A percentile compares a stretch with the other conserved stretches of the same genome.
These are phyloP conservation scores for Taphrina flavorubra DNA, from an alignment of 1,139 yeast species.

Conservation along the genomic window DNA sequence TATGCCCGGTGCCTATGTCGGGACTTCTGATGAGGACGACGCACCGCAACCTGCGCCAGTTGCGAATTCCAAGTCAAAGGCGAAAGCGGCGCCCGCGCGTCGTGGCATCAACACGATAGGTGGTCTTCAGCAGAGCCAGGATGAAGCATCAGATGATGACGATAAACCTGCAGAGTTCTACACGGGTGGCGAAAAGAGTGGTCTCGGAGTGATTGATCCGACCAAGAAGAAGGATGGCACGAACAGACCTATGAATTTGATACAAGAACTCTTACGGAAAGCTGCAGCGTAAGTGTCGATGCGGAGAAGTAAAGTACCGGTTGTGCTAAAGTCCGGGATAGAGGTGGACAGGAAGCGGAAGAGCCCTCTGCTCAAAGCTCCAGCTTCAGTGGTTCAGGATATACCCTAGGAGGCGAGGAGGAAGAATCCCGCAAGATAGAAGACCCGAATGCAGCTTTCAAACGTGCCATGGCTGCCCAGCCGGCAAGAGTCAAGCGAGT, in stretches of 20 bases:
- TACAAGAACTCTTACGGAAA: conserved; percentile 64
- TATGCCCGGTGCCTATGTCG: neutral
- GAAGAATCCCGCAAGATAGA: conserved; percentile 53
- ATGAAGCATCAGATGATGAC: conserved; percentile 60
- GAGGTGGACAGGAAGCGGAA: conserved; percentile 52
- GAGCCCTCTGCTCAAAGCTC: conserved; percentile 46
- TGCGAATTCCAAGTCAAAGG: neutral
- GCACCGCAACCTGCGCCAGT: neutral
- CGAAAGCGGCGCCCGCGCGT: conserved; percentile 8
- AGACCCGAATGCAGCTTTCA: conserved; percentile 47
- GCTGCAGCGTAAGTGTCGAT: conserved; percentile 54
- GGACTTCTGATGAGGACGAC: neutral
- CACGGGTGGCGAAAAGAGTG: conserved; percentile 96
- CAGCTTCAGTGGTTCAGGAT: conserved; percentile 73
- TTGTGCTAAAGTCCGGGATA: conserved; percentile 39
- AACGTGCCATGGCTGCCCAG: conserved; percentile 46
- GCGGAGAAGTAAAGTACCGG: no score
- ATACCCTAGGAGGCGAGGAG: conserved; percentile 71
- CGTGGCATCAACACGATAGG: conserved; percentile 53
- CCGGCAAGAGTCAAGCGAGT: conserved; percentile 69
- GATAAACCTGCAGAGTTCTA: conserved; percentile 56
- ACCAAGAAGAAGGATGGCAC: conserved; percentile 52
- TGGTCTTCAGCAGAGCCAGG: conserved; percentile 53
- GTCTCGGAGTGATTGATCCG: conserved; percentile 91
- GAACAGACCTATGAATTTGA: conserved; percentile 50